Conservation (phyloP, 2,329 filamentous ascomycete species). For the Escovopsis sp. region DNA sequence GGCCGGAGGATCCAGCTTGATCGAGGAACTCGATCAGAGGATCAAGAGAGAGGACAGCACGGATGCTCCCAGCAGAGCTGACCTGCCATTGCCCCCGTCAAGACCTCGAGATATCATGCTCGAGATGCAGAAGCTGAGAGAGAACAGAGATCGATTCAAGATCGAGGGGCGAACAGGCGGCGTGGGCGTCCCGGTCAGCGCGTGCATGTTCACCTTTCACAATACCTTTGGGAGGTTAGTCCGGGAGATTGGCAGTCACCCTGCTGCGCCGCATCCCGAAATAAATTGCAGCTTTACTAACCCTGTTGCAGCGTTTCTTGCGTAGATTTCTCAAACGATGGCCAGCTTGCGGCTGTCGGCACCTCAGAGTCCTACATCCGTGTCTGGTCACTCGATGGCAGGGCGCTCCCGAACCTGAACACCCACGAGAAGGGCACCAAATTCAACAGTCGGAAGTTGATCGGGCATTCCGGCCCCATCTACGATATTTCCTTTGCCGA, state of each 20-base stretch:
- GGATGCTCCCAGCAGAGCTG: constrained; percentile 63
- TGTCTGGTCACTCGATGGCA: constrained; percentile 82
- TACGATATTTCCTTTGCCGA: constrained; percentile 81
- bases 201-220: constrained; percentile 97
- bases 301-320: constrained; percentile 54
- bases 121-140: constrained; percentile 86
- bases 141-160: constrained; percentile 81
- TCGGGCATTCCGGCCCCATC: constrained; percentile 81
- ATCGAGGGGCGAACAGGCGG: constrained; percentile 77
- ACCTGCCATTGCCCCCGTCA: constrained; percentile 77
- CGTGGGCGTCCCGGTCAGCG: constrained; percentile 67
- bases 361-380: constrained; percentile 92
- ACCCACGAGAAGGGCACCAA: constrained; percentile 42
- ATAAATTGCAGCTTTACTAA: neutral
- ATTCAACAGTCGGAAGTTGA: constrained; percentile 53
- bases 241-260: neutral
- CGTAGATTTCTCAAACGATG: constrained; percentile 89
- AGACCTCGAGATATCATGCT: constrained; percentile 81
- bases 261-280: no score
- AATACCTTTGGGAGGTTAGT: constrained; percentile 80
- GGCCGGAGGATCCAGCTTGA: constrained; percentile 54
- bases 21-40: constrained; percentile 78
- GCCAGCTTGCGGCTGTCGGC: constrained; percentile 71
- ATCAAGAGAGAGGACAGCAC: constrained; percentile 81
- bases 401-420: constrained; percentile 56